A percentile compares a stretch with the other conserved stretches of the same genome.
Evolutionary conservation across 1,139 yeast genomes (phyloP).

Genomic region (Blastobotrys arbuscula): DNA sequence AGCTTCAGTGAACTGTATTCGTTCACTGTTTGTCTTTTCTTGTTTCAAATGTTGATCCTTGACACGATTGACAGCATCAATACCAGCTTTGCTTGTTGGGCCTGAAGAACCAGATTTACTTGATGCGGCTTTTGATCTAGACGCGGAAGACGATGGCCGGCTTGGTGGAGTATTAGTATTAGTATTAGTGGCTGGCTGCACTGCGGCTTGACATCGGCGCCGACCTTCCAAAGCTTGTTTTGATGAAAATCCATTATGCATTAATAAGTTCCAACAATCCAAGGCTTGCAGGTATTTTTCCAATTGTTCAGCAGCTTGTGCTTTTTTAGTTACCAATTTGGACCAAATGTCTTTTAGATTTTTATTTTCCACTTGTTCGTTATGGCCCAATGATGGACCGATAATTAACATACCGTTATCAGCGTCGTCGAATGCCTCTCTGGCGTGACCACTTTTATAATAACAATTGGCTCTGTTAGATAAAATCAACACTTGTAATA

Average conservation of each 20-base stretch:
- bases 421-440: constrained; percentile 51
- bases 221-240: constrained; percentile 72
- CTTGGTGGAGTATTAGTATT: constrained; percentile 21
- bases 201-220: constrained; percentile 64
- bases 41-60: constrained; percentile 45
- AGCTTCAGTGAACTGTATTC: constrained; percentile 52
- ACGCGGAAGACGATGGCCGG: constrained; percentile 15
- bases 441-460: constrained; percentile 69
- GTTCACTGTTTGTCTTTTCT: constrained; percentile 50
- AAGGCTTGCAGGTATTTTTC: constrained; percentile 67
- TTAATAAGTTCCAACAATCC: constrained; percentile 51
- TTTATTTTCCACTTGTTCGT: constrained; percentile 45
- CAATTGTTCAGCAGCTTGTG: constrained; percentile 76
- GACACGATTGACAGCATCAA: constrained; percentile 44
- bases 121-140: constrained; percentile 9
- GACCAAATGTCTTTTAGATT: constrained; percentile 64
- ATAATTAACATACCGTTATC: constrained; percentile 56
- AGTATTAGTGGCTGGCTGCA: constrained; percentile 34
- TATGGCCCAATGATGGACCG: constrained; percentile 38
- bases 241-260: constrained; percentile 62
- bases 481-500: constrained; percentile 58
- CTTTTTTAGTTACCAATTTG: constrained; percentile 63
- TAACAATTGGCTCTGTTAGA: constrained; percentile 74
- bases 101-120: constrained; percentile 12
- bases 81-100: constrained; percentile 32